Base-by-base conservation (phyloP, 352 stramenopile species). In the Phytophthora boehmeriae region DNA sequence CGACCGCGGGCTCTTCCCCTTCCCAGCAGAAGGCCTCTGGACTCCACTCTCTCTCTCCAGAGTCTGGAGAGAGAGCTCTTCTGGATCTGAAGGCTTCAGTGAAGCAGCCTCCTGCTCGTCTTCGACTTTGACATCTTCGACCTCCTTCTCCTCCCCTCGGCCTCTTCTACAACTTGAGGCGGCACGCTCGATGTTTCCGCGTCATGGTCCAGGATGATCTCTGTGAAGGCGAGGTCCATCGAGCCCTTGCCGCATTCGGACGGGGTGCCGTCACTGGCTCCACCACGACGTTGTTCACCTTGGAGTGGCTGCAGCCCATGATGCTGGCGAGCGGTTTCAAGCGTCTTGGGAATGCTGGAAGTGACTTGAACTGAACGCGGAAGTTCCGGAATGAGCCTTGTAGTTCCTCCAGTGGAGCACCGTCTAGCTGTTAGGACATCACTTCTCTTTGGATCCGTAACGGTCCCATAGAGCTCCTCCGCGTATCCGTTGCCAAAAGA, bases 281-380 rank as follows among this genome's bases (percentile, higher is more conserved):
- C 16, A 80, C 45, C 36, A 86, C 71, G 42, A 82, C 68, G 25
- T 84, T 68, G 59, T 74, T 80, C 53, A 68, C 59, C 48, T 73
- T 86, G 50, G 80, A 90, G 71, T 88, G 78, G 54, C 59, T 67
- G 80, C 80, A 90, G 69, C 80, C 80, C 80, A 90, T 90, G 34
- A 49, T 45, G 22, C 36, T 32, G 41, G 23, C 28, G 45, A 39
- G 23, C 41, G 20, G 34, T 43, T 54, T 49, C 19, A 28, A 22
- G 25, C 11, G 52, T 35, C 23, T 30, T 30, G 25, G 25, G 6
- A 30, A 30, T 30, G 35, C 17, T 43, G 41, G n/a, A 22, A 39
- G 36, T 22, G 23, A 58, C 45, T 54, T 70, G 17, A 27, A 46
- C 19, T 14, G 42, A 17, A 47, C 30, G 56, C 38, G 71, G 34